Evolutionary conservation across 2,329 filamentous ascomycete genomes (phyloP), one percentile per base, ranked within the genome.

Genomic region (Aspergillus sp.): DNA sequence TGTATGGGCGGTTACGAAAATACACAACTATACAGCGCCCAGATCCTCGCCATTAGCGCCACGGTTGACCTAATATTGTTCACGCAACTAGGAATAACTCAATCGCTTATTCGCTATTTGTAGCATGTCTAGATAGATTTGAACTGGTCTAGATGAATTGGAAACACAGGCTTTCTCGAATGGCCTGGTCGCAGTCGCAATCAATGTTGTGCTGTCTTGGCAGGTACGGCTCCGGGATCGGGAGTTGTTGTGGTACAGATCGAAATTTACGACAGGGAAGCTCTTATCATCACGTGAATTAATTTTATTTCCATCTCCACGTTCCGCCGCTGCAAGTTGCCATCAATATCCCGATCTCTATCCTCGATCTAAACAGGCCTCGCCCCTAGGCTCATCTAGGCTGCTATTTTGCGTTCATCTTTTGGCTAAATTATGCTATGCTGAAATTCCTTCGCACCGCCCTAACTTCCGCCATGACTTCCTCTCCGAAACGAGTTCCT

Each of bases 401-500:
- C 19, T 23, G 31, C n/a, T n/a, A 9, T 30, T 19, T 47, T 45
- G 7, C 28, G 13, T 19, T 19, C 23, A 17, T 15, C 45, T 17
- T 15, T n/a, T 45, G 3, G 45, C 45, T 45, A 46, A 59, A 68
- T 54, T 61, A 76, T 77, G 76, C 59, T 73, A 81, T 81, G 79
- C 72, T 79, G 48, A 76, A 72, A 64, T 64, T 71, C 38, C 59
- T 83, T 54, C 80, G 80, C 76, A 77, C 81, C 76, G 81, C 79
- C 74, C 91, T 90, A 87, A 82, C 84, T 71, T 68, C 72, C 54
- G 81, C 79, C 74, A 91, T 90, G 87, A 82, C 84, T 71, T 68
- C 72, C 54, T 76, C 83, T 59, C 89, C 90, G 54, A 61, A 61
- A 74, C 87, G 83, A 74, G 91, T 97, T 43, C 89, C 92, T 55